These are phyloP conservation scores for Cyphellophora europaea DNA, from an alignment of 2,329 filamentous ascomycete species.

Conservation along the genomic window DNA sequence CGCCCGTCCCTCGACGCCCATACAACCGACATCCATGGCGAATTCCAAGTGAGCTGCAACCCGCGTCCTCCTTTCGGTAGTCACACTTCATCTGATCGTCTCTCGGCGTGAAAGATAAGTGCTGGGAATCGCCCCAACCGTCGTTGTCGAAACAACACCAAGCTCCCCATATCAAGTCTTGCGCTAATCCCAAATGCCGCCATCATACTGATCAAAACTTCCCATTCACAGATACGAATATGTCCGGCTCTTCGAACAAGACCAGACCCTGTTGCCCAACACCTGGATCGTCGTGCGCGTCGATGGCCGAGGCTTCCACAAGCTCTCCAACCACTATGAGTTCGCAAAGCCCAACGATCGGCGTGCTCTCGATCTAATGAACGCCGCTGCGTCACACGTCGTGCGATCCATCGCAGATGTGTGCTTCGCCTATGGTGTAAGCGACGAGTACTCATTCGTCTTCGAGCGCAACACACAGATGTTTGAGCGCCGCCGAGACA, in stretches of 20 bases:
- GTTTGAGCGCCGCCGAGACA: slow-evolving; percentile 81
- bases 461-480: slow-evolving; percentile 73
- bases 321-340: slow-evolving; percentile 71
- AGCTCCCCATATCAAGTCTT: too few relatives aligned
- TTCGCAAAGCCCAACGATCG: slow-evolving; percentile 92
- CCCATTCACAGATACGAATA: slow-evolving; percentile 79
- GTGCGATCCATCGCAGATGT: slow-evolving; percentile 78
- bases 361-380: slow-evolving; percentile 86
- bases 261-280: slow-evolving; percentile 71
- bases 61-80: too few relatives aligned
- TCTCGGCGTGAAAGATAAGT: too few relatives aligned
- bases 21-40: too few relatives aligned
- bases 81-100: too few relatives aligned
- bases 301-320: slow-evolving; percentile 90
- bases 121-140: too few relatives aligned
- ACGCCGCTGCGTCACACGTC: slow-evolving; percentile 76
- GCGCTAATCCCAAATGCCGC: too few relatives aligned
- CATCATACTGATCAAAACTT: too few relatives aligned
- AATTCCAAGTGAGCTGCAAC: too few relatives aligned
- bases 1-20: too few relatives aligned
- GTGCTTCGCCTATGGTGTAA: slow-evolving; percentile 81
- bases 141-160: too few relatives aligned
- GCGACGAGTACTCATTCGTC: slow-evolving; percentile 91
- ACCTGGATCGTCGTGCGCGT: slow-evolving; percentile 94
- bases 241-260: slow-evolving; percentile 78